Conservation (phyloP, 169 alveolate species). For the Cryptosporidium parvum region DNA sequence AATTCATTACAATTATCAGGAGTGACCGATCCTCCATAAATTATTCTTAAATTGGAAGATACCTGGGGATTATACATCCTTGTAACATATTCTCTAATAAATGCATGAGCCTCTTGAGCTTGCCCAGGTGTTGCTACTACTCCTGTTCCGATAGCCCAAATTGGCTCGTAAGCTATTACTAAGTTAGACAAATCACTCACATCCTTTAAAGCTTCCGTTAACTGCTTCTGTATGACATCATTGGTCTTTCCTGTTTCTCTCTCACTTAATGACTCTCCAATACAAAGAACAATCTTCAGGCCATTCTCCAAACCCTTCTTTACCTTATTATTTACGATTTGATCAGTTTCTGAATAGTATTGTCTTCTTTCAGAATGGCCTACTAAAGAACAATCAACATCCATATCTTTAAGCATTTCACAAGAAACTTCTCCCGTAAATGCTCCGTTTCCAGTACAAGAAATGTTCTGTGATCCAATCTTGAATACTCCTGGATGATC, state of each 20-base stretch:
- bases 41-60: slow-evolving; percentile 84
- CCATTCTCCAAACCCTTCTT: slow-evolving; percentile 87
- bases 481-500: slow-evolving; percentile 81
- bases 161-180: slow-evolving; percentile 99
- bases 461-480: slow-evolving; percentile 93
- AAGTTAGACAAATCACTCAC: slow-evolving; percentile 89
- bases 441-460: slow-evolving; percentile 95
- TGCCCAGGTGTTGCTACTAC: slow-evolving; percentile 95
- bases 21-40: slow-evolving; percentile 99
- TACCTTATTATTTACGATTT: slow-evolving; percentile 94
- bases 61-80: not conserved
- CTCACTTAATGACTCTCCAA: slow-evolving; percentile 96
- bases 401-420: slow-evolving; percentile 92
- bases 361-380: slow-evolving; percentile 99
- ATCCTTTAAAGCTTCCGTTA: slow-evolving; percentile 80
- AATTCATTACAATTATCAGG: slow-evolving; percentile 94
- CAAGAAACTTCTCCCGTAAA: slow-evolving; percentile 98
- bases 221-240: slow-evolving; percentile 92
- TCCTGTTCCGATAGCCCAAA: slow-evolving; percentile 99
- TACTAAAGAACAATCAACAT: slow-evolving; percentile 93
- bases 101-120: slow-evolving; percentile 95
- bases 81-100: slow-evolving; percentile 48
- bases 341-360: slow-evolving; percentile 94
- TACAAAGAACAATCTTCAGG: slow-evolving; percentile 92
- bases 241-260: slow-evolving; percentile 93